Evolutionary conservation across 2,329 filamentous ascomycete genomes (phyloP).

Genomic region (Lachnellula arida): DNA sequence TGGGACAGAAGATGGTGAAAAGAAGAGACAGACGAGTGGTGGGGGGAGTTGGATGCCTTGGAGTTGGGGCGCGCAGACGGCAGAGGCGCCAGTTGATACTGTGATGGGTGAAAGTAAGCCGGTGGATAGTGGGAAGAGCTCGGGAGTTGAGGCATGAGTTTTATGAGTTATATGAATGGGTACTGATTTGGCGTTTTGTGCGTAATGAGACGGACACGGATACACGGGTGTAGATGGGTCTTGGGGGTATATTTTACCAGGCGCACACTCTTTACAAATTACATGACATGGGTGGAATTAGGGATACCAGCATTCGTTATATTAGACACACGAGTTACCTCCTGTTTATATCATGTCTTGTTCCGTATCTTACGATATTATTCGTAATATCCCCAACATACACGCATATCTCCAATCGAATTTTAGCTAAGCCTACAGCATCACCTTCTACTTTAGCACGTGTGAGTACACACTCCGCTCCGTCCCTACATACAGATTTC

Average conservation of each 20-base stretch:
- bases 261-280: background rate
- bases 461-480: too few species aligned
- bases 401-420: too few species aligned
- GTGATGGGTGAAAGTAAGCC: constrained; percentile 8
- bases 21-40: constrained; percentile 28
- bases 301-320: background rate
- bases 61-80: constrained; percentile 37
- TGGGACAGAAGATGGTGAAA: constrained; percentile 49
- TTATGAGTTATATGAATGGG: background rate
- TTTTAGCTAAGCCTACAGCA: too few species aligned
- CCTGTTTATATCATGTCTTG: background rate
- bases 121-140: constrained; percentile 15
- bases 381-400: too few species aligned
- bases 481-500: too few species aligned
- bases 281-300: background rate
- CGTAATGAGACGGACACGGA: background rate
- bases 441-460: too few species aligned
- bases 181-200: background rate
- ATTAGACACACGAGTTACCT: background rate
- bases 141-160: constrained; percentile 17
- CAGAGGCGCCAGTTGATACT: constrained; percentile 11
- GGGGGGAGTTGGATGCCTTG: constrained; percentile 47
- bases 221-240: background rate
- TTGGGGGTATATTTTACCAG: background rate
- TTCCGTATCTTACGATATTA: too few species aligned